Evolutionary conservation across 257 asterid species (phyloP).

Genomic region (Thymus quinquecostatus): DNA sequence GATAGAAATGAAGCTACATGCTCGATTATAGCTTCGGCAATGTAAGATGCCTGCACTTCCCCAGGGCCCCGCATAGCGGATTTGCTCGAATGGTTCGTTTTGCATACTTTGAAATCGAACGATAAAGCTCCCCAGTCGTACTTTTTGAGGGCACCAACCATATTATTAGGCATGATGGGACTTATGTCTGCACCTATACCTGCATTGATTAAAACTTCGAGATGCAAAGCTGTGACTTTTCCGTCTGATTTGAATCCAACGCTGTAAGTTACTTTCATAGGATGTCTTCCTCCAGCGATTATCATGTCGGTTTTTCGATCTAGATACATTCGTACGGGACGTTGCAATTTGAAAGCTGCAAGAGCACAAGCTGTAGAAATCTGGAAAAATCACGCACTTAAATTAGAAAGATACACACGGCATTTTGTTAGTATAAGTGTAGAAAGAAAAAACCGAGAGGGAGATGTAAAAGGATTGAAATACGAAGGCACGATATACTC

Average conservation of each 20-base stretch:
- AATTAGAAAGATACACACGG: not conserved
- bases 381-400: constrained; percentile 17
- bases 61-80: constrained; percentile 30
- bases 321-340: constrained; percentile 30
- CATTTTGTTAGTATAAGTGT: not conserved
- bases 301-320: constrained; percentile 35
- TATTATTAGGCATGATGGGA: constrained; percentile 8
- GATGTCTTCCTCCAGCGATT: constrained; percentile 34
- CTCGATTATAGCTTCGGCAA: constrained; percentile 30
- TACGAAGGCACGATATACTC: constrained; percentile 7
- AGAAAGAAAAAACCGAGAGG: not conserved
- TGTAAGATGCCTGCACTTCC: constrained; percentile 28
- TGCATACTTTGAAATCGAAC: constrained; percentile 28
- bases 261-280: constrained; percentile 28
- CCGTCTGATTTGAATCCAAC: constrained; percentile 33
- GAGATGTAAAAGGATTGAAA: not conserved
- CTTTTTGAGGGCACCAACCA: constrained; percentile 19
- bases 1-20: constrained; percentile 31
- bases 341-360: constrained; percentile 33
- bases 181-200: constrained; percentile 27
- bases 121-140: constrained; percentile 34
- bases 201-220: constrained; percentile 25
- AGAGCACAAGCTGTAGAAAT: constrained; percentile 34
- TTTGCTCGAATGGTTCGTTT: constrained; percentile 25
- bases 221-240: constrained; percentile 31